Percentiles rank a stretch among this genome's conserved stretches.
Evolutionary conservation across 179 eudicot genomes (phyloP).

Genomic region (Beta lomatogona): DNA sequence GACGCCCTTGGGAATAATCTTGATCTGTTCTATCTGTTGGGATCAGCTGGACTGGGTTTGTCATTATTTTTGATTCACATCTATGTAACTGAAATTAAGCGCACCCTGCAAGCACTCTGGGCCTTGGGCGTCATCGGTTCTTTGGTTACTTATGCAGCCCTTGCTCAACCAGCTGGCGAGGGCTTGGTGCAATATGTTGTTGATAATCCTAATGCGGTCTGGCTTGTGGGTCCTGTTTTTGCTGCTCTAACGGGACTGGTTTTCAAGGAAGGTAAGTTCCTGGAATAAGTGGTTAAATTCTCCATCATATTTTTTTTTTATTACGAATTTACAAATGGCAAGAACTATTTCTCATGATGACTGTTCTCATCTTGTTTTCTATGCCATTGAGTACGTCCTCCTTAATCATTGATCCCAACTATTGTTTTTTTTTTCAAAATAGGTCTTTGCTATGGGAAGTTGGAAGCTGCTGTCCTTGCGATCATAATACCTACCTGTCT

Average conservation of each 20-base stretch:
- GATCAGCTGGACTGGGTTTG: constrained; percentile 82
- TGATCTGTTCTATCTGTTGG: constrained; percentile 58
- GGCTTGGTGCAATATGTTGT: constrained; percentile 64
- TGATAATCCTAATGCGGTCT: constrained; percentile 65
- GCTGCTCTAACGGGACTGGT: constrained; percentile 89
- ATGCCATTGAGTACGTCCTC: too few relatives aligned
- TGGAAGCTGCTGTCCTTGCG: constrained; percentile 87
- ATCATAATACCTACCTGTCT: constrained; percentile 74
- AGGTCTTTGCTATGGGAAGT: constrained; percentile 97
- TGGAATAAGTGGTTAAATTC: neutral
- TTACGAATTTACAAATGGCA: neutral
- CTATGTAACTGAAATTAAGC: constrained; percentile 80
- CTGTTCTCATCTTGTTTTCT: neutral
- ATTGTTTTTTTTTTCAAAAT: constrained; percentile 11
- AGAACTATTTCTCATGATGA: neutral
- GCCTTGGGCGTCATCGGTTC: constrained; percentile 75
- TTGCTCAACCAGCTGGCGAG: constrained; percentile 69
- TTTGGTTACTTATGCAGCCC: constrained; percentile 46
- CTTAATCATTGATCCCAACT: neutral
- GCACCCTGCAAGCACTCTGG: constrained; percentile 88
- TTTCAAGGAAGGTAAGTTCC: constrained; percentile 77
- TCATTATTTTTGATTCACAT: constrained; percentile 81
- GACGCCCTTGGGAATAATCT: constrained; percentile 37
- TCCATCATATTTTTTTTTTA: neutral
- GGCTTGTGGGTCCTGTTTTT: constrained; percentile 90